Percentiles rank a stretch among this genome's conserved stretches.
These are phyloP conservation scores for Rasamsonia emersonii DNA, from an alignment of 2,329 filamentous ascomycete species.

Conservation along the genomic window DNA sequence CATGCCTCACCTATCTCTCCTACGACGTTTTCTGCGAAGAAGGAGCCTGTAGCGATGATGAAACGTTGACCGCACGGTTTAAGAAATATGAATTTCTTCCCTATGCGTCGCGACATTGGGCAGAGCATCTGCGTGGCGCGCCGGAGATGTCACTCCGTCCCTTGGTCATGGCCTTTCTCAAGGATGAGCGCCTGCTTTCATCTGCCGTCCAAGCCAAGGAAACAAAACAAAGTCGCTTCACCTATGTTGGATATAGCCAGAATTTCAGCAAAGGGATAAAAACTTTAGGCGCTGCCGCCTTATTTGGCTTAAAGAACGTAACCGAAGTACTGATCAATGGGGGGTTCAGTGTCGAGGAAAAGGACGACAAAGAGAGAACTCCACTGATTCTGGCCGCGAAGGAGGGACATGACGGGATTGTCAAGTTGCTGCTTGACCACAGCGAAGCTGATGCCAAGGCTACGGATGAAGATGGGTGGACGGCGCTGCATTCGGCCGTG, in stretches of 20 bases:
- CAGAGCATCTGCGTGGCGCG: constrained; percentile 2
- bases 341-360: background rate
- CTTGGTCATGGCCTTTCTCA: constrained; percentile 4
- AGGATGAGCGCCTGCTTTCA: background rate
- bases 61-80: constrained; percentile 3
- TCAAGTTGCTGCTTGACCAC: constrained; percentile 3
- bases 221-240: background rate
- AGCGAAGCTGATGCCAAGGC: background rate
- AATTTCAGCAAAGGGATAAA: background rate
- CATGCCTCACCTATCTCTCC: constrained; percentile 14
- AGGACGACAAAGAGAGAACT: background rate
- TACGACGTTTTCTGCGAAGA: constrained; percentile 11
- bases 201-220: too few species aligned
- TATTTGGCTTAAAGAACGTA: background rate
- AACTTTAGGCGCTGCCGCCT: background rate
- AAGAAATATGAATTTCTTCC: constrained; percentile 8
- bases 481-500: constrained; percentile 9
- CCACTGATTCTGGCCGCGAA: constrained; percentile 6
- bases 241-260: background rate
- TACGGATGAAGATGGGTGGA: constrained; percentile 6
- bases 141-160: constrained; percentile 2
- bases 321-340: background rate
- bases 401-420: constrained; percentile 5
- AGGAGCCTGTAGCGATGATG: constrained; percentile 5
- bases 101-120: constrained; percentile 7